Conservation (phyloP, 148 eudicot genomes). For the Chenopodium formosanum region DNA sequence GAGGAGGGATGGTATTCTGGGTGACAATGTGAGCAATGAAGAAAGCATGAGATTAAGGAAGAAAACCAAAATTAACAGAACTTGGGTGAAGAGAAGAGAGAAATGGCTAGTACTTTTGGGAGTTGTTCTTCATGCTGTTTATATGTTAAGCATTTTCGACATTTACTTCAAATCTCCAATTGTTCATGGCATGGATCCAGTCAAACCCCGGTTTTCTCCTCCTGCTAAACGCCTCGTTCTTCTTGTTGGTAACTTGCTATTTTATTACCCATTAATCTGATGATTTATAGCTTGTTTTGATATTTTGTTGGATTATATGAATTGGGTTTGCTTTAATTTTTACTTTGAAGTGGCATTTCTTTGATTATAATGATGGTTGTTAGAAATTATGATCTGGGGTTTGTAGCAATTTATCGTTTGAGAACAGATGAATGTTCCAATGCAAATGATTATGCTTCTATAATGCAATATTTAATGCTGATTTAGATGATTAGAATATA, state of each 20-base stretch:
- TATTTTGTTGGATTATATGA: not conserved
- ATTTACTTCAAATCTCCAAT: constrained; percentile 94
- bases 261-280: not conserved
- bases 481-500: too few relatives aligned
- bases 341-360: not conserved
- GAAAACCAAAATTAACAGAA: constrained; percentile 15
- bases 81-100: constrained; percentile 62
- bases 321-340: constrained; percentile 17
- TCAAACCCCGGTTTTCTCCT: constrained; percentile 63
- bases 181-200: constrained; percentile 98
- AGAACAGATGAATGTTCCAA: not conserved
- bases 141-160: constrained; percentile 96
- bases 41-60: constrained; percentile 28
- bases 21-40: not conserved
- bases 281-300: not conserved
- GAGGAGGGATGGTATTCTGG: too few relatives aligned
- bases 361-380: too few relatives aligned
- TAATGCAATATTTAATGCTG: not conserved
- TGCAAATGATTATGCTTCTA: not conserved
- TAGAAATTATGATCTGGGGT: not conserved
- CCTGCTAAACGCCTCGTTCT: constrained; percentile 95
- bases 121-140: constrained; percentile 75
- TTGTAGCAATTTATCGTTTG: not conserved
- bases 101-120: constrained; percentile 85
- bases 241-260: constrained; percentile 53